Conservation (phyloP, 768 basidiomycete genomes). For the Gloeophyllum trabeum region DNA sequence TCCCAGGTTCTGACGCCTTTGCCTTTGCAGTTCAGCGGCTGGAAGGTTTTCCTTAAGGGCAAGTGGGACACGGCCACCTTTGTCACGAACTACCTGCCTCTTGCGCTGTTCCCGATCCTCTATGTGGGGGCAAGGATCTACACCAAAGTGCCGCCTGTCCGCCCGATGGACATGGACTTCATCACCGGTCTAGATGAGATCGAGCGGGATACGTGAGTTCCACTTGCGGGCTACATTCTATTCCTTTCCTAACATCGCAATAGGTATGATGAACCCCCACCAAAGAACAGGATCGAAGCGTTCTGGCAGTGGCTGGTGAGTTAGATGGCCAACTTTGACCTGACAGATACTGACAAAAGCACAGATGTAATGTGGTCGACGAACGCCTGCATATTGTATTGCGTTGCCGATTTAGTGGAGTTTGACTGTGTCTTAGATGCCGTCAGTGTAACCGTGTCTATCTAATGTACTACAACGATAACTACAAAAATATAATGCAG, state of each 20-base stretch:
- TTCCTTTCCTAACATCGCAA: too few relatives aligned
- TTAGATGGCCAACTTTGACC: too few relatives aligned
- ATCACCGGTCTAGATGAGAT: conserved; percentile 36
- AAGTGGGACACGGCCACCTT: conserved; percentile 55
- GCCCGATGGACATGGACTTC: conserved; percentile 77
- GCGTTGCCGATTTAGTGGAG: too few relatives aligned
- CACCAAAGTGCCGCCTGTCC: conserved; percentile 33
- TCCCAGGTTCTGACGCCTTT: conserved; percentile 6
- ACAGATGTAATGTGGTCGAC: too few relatives aligned
- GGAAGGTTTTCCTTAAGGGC: conserved; percentile 38
- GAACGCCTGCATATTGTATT: too few relatives aligned
- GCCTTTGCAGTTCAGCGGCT: conserved; percentile 32
- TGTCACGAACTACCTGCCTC: conserved; percentile 73
- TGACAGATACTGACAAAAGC: too few relatives aligned
- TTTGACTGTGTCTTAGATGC: too few relatives aligned
- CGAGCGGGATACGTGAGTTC: conserved; percentile 8
- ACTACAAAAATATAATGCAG: too few relatives aligned
- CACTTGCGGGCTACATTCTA: too few relatives aligned
- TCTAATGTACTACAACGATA: too few relatives aligned
- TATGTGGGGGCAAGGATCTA: conserved; percentile 50
- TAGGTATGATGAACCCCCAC: conserved; percentile 54
- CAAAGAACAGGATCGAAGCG: conserved; percentile 53
- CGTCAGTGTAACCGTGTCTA: too few relatives aligned
- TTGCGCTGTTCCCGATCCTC: conserved; percentile 60
- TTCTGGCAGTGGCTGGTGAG: conserved; percentile 78